Base-by-base conservation (phyloP, 345 rosid genomes). In the Arabidopsis suecica region DNA sequence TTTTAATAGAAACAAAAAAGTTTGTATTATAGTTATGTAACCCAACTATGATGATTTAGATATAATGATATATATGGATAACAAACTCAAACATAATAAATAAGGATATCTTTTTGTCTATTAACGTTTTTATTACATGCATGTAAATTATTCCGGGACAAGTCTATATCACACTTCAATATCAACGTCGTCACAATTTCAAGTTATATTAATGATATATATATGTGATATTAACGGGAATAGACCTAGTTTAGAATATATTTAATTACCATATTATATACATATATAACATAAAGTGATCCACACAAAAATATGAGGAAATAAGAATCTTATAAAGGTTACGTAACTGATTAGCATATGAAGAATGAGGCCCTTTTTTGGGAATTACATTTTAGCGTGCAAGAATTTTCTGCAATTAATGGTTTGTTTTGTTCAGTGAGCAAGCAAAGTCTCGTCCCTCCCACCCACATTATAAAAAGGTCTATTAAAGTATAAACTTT, bases 301-400 rank as follows among this genome's bases (percentile, higher is more conserved):
- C 6, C 10, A 32, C 42, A 40, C 25, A 37, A 37, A 60, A 28
- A 5, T 37, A 25, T n/a, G 72, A 47, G 60, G 67, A 64, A 65
- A 25, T 48, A 25, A 10, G 71, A 65, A 45, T 56, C 50, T 44
- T 56, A 20, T 56, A 74, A 74, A 56, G 59, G 44, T 66, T 11
- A 8, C 20, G 65, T 73, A 74, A 74, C 72, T 65, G 56, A 74
- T 65, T 56, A 74, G 72, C 72, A 56, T 47, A 65, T 65, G 72
- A 36, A 65, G 65, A 23, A 45, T 65, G 14, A 47, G 57, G 59
- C 36, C 32, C 44, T 6, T 36, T 53, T 57, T 50, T 7, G 6
- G 54, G 55, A 38, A 67, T 49, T 68, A 34, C 68, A 59, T 18
- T 75, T 67, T 67, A 58, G 68, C 73, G 68, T 68, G 53, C 68